phyloP scores from a whole-genome alignment of 106 monocot genomes.

The Dendrobium chrysotoxum region DNA sequence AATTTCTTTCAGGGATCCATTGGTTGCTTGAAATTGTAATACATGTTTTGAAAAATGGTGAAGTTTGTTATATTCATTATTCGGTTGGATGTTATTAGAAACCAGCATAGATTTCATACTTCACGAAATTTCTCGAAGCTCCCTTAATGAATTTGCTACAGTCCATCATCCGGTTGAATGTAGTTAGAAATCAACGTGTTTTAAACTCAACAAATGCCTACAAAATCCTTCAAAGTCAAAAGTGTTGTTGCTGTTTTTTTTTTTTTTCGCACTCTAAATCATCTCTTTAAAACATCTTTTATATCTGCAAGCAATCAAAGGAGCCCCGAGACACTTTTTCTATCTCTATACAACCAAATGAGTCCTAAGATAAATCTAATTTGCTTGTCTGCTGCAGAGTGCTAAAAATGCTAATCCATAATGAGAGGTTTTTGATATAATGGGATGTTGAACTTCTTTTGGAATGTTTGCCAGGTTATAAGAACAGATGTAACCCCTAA shows the following conservation, averaged over 20 bases:
- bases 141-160: not conserved
- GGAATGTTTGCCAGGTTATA: not conserved
- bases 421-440: not conserved
- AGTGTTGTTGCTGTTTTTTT: too few relatives aligned
- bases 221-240: too few relatives aligned
- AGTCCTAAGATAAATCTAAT: not conserved
- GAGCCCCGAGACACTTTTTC: not conserved
- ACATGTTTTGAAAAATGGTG: too few relatives aligned
- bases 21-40: too few relatives aligned
- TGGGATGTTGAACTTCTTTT: not conserved
- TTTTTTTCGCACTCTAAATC: not conserved
- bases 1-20: not conserved
- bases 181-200: too few relatives aligned
- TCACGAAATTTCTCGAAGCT: too few relatives aligned
- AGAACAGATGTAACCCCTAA: not conserved
- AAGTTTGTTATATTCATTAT: too few relatives aligned
- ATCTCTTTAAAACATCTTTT: not conserved
- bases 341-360: not conserved
- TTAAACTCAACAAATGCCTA: too few relatives aligned
- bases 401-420: not conserved
- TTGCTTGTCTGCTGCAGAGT: not conserved
- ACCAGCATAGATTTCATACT: too few relatives aligned
- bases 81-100: too few relatives aligned
- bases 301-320: not conserved
- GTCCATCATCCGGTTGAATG: too few relatives aligned